Conservation (phyloP, 2,329 filamentous ascomycete species). For the Fusarium sp. region DNA sequence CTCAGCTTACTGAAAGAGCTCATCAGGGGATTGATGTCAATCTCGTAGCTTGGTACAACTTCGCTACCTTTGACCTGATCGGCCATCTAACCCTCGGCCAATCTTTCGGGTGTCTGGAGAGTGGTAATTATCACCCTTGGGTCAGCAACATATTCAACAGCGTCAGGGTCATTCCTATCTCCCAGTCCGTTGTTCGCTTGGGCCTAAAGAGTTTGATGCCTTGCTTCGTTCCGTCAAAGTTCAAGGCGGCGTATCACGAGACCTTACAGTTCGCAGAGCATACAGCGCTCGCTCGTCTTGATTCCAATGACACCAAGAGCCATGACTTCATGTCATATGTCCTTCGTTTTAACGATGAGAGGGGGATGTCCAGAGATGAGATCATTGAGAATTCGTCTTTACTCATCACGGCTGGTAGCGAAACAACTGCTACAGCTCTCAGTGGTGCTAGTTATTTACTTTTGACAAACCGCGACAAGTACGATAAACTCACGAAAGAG, state of each 20-base stretch:
- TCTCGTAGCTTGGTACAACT: slow-evolving; percentile 20
- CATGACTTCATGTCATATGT: slow-evolving; percentile 21
- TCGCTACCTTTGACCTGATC: slow-evolving; percentile 13
- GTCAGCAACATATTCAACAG: not conserved
- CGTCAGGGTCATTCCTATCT: not conserved
- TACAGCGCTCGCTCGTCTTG: not conserved
- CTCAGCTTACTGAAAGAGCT: not conserved
- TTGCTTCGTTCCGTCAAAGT: not conserved
- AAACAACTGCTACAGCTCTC: slow-evolving; percentile 9
- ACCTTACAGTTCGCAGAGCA: slow-evolving; percentile 11
- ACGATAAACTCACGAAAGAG: not conserved
- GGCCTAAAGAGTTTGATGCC: not conserved
- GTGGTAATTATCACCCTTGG: slow-evolving; percentile 17
- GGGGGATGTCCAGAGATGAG: slow-evolving; percentile 10
- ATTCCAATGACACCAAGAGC: not conserved
- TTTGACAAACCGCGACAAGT: not conserved
- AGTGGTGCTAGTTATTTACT: slow-evolving; percentile 8
- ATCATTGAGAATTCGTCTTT: slow-evolving; percentile 5
- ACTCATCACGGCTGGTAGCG: slow-evolving; percentile 8
- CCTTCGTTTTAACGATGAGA: slow-evolving; percentile 17
- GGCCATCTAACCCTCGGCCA: slow-evolving; percentile 10
- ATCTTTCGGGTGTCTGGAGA: slow-evolving; percentile 14
- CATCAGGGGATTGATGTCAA: not conserved
- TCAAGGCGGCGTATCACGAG: not conserved
- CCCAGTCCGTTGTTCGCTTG: not conserved